Conservation (phyloP, 805 yeast species). For the Ogataea pilisensis region DNA sequence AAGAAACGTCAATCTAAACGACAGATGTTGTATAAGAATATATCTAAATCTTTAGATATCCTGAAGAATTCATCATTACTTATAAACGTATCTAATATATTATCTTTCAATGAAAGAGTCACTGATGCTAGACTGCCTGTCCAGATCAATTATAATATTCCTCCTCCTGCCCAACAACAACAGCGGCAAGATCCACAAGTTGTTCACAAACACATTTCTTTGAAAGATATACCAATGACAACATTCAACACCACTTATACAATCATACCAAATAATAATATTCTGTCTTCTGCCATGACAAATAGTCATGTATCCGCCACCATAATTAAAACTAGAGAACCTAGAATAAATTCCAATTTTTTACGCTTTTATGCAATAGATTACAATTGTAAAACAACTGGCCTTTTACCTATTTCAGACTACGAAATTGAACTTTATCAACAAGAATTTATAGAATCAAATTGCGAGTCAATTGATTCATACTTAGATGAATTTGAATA, state of each 20-base stretch:
- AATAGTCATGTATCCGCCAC: neutral
- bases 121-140: conserved; percentile 15
- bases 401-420: conserved; percentile 30
- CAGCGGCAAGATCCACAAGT: neutral
- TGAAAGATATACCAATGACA: conserved; percentile 9
- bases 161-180: conserved; percentile 1
- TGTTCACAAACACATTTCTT: neutral
- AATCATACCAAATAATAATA: no score
- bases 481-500: conserved; percentile 25
- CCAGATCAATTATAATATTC: neutral
- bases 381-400: conserved; percentile 35
- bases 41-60: conserved; percentile 11
- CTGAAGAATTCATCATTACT: conserved; percentile 8
- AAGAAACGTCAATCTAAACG: conserved; percentile 6
- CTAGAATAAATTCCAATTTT: conserved; percentile 47
- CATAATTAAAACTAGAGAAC: conserved; percentile 34
- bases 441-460: conserved; percentile 25
- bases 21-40: conserved; percentile 5
- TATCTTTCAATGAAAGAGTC: conserved; percentile 15
- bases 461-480: conserved; percentile 14
- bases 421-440: conserved; percentile 32
- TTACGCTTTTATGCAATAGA: conserved; percentile 48
- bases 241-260: conserved; percentile 14
- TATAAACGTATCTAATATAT: conserved; percentile 7
- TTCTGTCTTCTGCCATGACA: neutral